Evolutionary conservation across 352 stramenopile species (phyloP).

Genomic region (Phytophthora tubulina): DNA sequence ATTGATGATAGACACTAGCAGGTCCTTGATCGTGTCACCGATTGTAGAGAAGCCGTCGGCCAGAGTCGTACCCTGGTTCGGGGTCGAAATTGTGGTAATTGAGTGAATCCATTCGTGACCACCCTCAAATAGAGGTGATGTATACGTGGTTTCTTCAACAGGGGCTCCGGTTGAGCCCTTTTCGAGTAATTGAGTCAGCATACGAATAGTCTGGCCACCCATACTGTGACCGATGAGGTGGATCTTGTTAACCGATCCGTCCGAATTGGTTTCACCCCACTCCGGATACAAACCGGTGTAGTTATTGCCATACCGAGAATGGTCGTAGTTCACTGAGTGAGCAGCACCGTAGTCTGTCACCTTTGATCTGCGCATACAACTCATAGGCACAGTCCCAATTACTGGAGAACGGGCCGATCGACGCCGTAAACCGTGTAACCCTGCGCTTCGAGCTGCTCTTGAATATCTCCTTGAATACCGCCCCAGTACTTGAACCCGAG

Average conservation of each 20-base stretch:
- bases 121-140: slow-evolving; percentile 54
- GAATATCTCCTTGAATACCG: slow-evolving; percentile 53
- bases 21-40: slow-evolving; percentile 48
- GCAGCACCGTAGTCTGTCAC: slow-evolving; percentile 58
- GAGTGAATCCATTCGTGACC: slow-evolving; percentile 72
- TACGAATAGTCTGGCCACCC: slow-evolving; percentile 77
- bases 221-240: slow-evolving; percentile 82
- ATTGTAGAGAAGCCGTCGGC: slow-evolving; percentile 54
- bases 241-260: slow-evolving; percentile 67
- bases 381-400: slow-evolving; percentile 77
- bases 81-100: slow-evolving; percentile 66
- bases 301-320: slow-evolving; percentile 51
- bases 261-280: slow-evolving; percentile 56
- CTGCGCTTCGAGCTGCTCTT: slow-evolving; percentile 47
- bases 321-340: slow-evolving; percentile 47
- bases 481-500: slow-evolving; percentile 65
- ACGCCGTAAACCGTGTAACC: slow-evolving; percentile 63
- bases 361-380: slow-evolving; percentile 71
- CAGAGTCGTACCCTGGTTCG: slow-evolving; percentile 67
- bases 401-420: slow-evolving; percentile 62
- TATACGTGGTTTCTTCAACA: slow-evolving; percentile 36
- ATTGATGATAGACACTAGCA: slow-evolving; percentile 46
- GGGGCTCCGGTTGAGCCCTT: slow-evolving; percentile 59
- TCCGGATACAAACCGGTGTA: slow-evolving; percentile 63
- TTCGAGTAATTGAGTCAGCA: slow-evolving; percentile 69